These are phyloP conservation scores for Rhodosporidiobolus odoratus DNA, from an alignment of 768 basidiomycete species.

Conservation along the genomic window DNA sequence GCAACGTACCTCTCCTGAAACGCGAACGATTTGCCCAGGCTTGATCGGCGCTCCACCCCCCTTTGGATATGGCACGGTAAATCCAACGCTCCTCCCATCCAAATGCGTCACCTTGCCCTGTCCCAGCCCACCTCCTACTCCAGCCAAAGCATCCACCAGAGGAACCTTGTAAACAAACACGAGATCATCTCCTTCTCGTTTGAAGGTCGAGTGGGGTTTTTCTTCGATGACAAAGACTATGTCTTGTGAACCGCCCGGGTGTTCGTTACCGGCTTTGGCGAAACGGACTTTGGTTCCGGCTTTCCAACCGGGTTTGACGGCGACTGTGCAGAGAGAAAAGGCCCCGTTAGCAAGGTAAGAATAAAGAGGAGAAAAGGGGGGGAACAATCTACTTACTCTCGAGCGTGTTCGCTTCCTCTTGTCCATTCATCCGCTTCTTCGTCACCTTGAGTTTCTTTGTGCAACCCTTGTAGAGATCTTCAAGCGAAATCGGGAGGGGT, in stretches of 20 bases:
- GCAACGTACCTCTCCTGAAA: slow-evolving; percentile 57
- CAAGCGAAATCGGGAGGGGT: slow-evolving; percentile 75
- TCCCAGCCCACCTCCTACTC: slow-evolving; percentile 49
- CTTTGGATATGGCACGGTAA: slow-evolving; percentile 56
- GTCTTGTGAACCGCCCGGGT: slow-evolving; percentile 57
- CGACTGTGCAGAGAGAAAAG: slow-evolving; percentile 27
- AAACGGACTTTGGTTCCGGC: slow-evolving; percentile 90
- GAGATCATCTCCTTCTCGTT: slow-evolving; percentile 76
- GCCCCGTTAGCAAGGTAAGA: too few species aligned
- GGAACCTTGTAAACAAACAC: slow-evolving; percentile 59
- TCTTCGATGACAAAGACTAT: slow-evolving; percentile 97
- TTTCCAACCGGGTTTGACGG: slow-evolving; percentile 80
- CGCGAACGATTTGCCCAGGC: slow-evolving; percentile 65
- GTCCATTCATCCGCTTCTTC: slow-evolving; percentile 64
- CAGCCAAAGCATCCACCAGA: slow-evolving; percentile 75
- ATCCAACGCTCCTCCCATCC: slow-evolving; percentile 72
- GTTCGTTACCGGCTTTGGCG: slow-evolving; percentile 76
- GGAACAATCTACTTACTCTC: slow-evolving; percentile 60
- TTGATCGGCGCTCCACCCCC: slow-evolving; percentile 58
- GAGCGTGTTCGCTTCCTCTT: slow-evolving; percentile 76
- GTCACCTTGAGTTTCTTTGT: slow-evolving; percentile 84
- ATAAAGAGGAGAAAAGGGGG: neutral
- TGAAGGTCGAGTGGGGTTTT: slow-evolving; percentile 68
- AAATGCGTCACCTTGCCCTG: slow-evolving; percentile 60
- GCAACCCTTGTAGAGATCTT: slow-evolving; percentile 77